Evolutionary conservation across 2,329 filamentous ascomycete species (phyloP), one percentile per base, ranked within the genome.

Genomic region (Pleurostoma richardsiae): DNA sequence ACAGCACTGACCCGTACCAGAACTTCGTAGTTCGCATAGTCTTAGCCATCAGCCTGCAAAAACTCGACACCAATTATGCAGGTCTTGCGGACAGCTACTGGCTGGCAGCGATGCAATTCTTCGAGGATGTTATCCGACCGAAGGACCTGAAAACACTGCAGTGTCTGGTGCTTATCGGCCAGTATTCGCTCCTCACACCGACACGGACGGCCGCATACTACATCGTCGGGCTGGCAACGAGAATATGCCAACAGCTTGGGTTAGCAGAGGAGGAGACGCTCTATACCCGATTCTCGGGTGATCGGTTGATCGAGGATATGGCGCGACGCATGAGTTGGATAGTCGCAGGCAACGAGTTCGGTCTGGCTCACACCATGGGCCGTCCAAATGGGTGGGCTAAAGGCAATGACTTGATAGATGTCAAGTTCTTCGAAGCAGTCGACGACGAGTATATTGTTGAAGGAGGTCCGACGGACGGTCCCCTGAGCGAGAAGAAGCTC

Each of bases 21-120:
- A 90, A 94, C 58, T 97, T 96, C 58, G 80, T 92, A 40, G 72
- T 95, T 43, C 85, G 89, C 48, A 91, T 97, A 82, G 89, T 96
- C 45, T 83, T 97, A 59, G 92, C 94, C 30, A 95, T 96, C 59
- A 92, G 90, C 63, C 80, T 97, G 66, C 92, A 97, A 66, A 96
- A 95, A 65, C 77, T 96, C 58, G 89, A 91, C 61, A 81, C 85
- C 0, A 84, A 88, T 54, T 97, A 94, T 64, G 90, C 91, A n/a
- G 91, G 91, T 28, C 73, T 97, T 29, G 92, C 94, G 30, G 92
- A 97, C 66, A 91, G 90, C 61, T 97, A 95, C 68, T 97, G 96
- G 60, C 77, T 96, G 27, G 88, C 91, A 28, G 92, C 92, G 4
- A 83, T 97, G 70, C 83, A 85, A 51, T 85, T 85, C 57, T 83